Evolutionary conservation across 1,139 yeast genomes (phyloP).

Genomic region (Yamadazyma epiphylla): DNA sequence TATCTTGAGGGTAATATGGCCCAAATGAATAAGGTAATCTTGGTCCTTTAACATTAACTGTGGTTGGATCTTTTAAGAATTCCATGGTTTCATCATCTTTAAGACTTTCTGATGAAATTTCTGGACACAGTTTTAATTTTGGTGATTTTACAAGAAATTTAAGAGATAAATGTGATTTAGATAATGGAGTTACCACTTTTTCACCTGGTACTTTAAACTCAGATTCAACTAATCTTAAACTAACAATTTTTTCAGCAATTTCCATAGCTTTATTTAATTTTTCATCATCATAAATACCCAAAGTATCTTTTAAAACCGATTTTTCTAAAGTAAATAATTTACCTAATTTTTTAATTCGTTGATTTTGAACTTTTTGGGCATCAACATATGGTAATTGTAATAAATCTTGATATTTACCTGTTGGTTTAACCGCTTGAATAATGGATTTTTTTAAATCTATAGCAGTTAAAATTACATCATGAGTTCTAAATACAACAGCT

Average conservation of each 20-base stretch:
- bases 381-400: slow-evolving; percentile 80
- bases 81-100: slow-evolving; percentile 53
- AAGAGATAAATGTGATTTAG: slow-evolving; percentile 70
- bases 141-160: slow-evolving; percentile 77
- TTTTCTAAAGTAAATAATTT: slow-evolving; percentile 58
- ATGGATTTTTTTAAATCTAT: slow-evolving; percentile 69
- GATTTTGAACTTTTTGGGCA: slow-evolving; percentile 37
- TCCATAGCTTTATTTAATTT: slow-evolving; percentile 48
- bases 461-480: slow-evolving; percentile 59
- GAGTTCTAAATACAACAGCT: slow-evolving; percentile 72
- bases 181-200: slow-evolving; percentile 63
- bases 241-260: slow-evolving; percentile 67
- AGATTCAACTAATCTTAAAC: slow-evolving; percentile 64
- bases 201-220: slow-evolving; percentile 90
- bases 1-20: slow-evolving; percentile 66
- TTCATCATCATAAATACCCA: slow-evolving; percentile 50
- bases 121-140: slow-evolving; percentile 56
- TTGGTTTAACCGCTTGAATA: slow-evolving; percentile 71
- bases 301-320: slow-evolving; percentile 50
- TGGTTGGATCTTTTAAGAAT: slow-evolving; percentile 67
- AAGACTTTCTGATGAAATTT: slow-evolving; percentile 34
- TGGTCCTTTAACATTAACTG: slow-evolving; percentile 64
- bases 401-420: slow-evolving; percentile 56
- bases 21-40: slow-evolving; percentile 58
- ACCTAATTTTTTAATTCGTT: slow-evolving; percentile 56